These are phyloP conservation scores for Saccharomycopsis schoenii DNA, from an alignment of 805 yeast genomes.

Conservation along the genomic window DNA sequence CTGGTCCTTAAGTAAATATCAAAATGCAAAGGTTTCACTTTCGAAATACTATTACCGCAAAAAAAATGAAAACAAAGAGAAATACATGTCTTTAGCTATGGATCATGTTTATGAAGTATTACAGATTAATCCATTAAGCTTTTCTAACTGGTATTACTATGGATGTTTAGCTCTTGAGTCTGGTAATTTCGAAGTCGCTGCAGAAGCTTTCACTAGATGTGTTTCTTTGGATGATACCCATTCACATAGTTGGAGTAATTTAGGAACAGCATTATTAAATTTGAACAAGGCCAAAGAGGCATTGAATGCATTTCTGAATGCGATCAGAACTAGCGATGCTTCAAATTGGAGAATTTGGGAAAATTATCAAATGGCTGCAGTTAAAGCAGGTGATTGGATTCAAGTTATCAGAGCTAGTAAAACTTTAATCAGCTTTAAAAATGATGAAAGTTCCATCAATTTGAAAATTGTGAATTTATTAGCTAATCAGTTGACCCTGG, in stretches of 20 bases:
- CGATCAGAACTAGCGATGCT: slow-evolving; percentile 58
- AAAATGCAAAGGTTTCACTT: slow-evolving; percentile 77
- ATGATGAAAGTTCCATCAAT: slow-evolving; percentile 59
- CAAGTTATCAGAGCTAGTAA: slow-evolving; percentile 74
- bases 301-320: slow-evolving; percentile 72
- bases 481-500: slow-evolving; percentile 49
- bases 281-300: slow-evolving; percentile 66
- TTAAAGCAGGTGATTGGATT: slow-evolving; percentile 76
- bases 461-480: slow-evolving; percentile 65
- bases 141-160: slow-evolving; percentile 83
- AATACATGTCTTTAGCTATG: slow-evolving; percentile 43
- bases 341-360: slow-evolving; percentile 88
- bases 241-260: slow-evolving; percentile 82
- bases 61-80: slow-evolving; percentile 44
- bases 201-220: slow-evolving; percentile 88
- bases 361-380: slow-evolving; percentile 74
- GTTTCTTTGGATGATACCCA: slow-evolving; percentile 75
- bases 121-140: slow-evolving; percentile 58
- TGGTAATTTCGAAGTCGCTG: slow-evolving; percentile 61
- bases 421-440: slow-evolving; percentile 48
- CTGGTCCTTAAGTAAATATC: slow-evolving; percentile 77
- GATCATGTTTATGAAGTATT: slow-evolving; percentile 68
- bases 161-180: slow-evolving; percentile 84
- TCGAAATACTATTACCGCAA: slow-evolving; percentile 65
- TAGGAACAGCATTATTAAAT: slow-evolving; percentile 69